These are phyloP conservation scores for Populus hybrid DNA, from an alignment of 441 rosid species.

Conservation along the genomic window DNA sequence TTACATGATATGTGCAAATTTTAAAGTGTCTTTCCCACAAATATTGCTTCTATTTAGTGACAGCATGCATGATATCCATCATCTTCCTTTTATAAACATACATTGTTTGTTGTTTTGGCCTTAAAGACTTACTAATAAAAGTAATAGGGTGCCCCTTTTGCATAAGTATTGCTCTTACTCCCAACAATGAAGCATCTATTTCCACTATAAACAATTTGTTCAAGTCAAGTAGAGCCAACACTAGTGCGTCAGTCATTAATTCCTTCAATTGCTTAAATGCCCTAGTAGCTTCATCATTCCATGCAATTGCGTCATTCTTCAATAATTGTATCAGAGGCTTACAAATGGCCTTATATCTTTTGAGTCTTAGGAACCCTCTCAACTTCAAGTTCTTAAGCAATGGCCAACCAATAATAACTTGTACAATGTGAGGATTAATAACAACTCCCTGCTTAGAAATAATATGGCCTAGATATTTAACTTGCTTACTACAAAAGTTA, in stretches of 20 bases:
- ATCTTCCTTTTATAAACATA: constrained; percentile 8
- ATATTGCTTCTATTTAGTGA: constrained; percentile 5
- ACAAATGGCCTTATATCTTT: no score
- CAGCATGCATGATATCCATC: neutral
- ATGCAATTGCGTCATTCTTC: no score
- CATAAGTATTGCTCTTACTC: neutral
- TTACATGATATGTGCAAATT: neutral
- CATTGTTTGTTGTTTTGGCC: neutral
- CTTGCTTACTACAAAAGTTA: neutral
- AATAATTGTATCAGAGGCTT: no score
- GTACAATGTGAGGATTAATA: neutral
- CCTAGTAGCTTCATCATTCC: no score
- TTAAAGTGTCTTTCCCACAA: neutral
- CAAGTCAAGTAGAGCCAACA: neutral
- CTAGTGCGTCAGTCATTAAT: no score
- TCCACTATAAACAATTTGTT: neutral
- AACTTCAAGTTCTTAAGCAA: no score
- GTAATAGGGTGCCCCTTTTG: neutral
- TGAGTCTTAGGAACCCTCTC: no score
- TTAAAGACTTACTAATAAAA: neutral
- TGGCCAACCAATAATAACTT: neutral
- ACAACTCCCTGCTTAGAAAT: neutral
- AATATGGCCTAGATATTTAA: constrained; percentile 13
- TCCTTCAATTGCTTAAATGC: no score
- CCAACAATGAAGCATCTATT: neutral